These are phyloP conservation scores for Leccinellum albellum DNA, from an alignment of 768 basidiomycete species.

Conservation along the genomic window DNA sequence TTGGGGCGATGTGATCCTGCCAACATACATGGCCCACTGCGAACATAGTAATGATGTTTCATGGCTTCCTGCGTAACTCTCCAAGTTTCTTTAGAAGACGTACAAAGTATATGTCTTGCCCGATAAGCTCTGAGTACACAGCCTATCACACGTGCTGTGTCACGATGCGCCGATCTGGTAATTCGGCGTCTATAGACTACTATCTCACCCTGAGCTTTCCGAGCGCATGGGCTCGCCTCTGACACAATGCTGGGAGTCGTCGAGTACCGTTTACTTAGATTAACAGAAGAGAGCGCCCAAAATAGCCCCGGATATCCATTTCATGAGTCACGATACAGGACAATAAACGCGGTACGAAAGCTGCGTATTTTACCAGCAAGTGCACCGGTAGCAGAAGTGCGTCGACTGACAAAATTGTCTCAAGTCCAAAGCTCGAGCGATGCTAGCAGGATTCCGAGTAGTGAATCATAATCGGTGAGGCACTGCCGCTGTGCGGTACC, in stretches of 20 bases:
- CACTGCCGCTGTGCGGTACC: too few relatives aligned
- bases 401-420: background rate
- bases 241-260: background rate
- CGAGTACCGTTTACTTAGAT: background rate
- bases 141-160: background rate
- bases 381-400: too few relatives aligned
- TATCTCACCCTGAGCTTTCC: background rate
- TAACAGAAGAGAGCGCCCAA: background rate
- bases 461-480: background rate
- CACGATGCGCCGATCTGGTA: too few relatives aligned
- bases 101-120: too few relatives aligned
- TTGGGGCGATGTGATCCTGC: too few relatives aligned
- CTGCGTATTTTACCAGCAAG: too few relatives aligned
- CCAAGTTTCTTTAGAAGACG: too few relatives aligned
- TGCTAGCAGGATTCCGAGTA: too few relatives aligned
- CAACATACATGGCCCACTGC: background rate
- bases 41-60: too few relatives aligned
- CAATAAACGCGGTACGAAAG: background rate
- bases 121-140: background rate
- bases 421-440: background rate
- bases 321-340: background rate
- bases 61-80: too few relatives aligned
- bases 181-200: too few relatives aligned
- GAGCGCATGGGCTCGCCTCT: background rate
- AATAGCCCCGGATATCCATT: background rate